Evolutionary conservation across 257 asterid species (phyloP), one percentile per base, ranked within the genome.

Genomic region (Rhazya stricta): DNA sequence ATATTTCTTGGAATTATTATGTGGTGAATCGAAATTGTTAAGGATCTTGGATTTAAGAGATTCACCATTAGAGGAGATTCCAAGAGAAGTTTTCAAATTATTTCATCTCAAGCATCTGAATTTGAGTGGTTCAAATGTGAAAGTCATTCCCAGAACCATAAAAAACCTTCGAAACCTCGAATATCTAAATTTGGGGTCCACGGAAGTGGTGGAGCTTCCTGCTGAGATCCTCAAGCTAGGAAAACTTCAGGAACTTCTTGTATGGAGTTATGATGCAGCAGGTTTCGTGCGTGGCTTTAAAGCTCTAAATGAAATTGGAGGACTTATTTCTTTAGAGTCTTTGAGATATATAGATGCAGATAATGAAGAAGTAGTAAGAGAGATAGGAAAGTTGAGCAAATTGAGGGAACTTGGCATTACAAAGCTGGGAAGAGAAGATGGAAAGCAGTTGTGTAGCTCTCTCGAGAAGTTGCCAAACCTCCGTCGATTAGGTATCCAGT

Each of bases 391-490:
- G 21, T 67, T 78, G 13, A 63, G 39, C n/a, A n/a, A n/a, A n/a
- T n/a, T n/a, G n/a, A n/a, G n/a, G n/a, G n/a, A n/a, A n/a, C n/a
- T n/a, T n/a, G 36, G n/a, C 10, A 34, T 77, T 50, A 3, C 57
- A 18, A 58, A 71, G 42, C 21, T 78, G n/a, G 72, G 68, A 54
- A 39, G 12, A 54, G 70, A 37, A 39, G 65, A 78, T 25, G 78
- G 71, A 16, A 32, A 9, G 29, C 61, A 53, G 7, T 41, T 78
- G 1, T 67, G 74, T 37, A 51, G 37, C 21, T 51, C 54, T 25
- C 36, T 78, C 23, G 19, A 12, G 48, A 78, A 66, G 69, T 60
- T 78, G 57, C 36, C 73, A 11, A 62, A 78, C 27, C 77, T 78
- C 37, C 36, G 57, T 13, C 13, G 53, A 32, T 67, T 78, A 39